A percentile compares a stretch with the other conserved stretches of the same genome.
These are phyloP conservation scores for Gossypium rotundifolium DNA, from an alignment of 345 rosid species.

Conservation along the genomic window DNA sequence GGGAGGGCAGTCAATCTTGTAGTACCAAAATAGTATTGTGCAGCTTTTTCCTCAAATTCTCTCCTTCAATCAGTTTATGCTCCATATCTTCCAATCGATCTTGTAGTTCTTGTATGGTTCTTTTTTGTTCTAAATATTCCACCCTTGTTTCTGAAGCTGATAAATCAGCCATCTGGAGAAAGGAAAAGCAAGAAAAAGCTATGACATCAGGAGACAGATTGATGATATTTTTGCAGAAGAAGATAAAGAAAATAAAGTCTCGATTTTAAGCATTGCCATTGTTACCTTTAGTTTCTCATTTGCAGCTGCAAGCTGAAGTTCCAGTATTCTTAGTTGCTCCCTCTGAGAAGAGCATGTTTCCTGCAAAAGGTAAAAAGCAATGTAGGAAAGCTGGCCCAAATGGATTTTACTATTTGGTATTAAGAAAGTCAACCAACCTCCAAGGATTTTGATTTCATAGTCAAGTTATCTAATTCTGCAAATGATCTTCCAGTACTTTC, in stretches of 20 bases:
- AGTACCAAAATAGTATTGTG: slow-evolving; percentile 86
- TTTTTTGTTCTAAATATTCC: slow-evolving; percentile 52
- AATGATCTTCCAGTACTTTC: slow-evolving; percentile 72
- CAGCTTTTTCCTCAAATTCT: slow-evolving; percentile 64
- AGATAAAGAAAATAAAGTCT: background rate
- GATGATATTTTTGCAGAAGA: background rate
- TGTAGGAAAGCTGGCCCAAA: slow-evolving; percentile 2
- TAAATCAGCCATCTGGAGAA: slow-evolving; percentile 47
- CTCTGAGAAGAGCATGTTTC: slow-evolving; percentile 76
- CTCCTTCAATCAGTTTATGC: slow-evolving; percentile 64
- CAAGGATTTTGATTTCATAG: slow-evolving; percentile 50
- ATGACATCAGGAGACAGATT: background rate
- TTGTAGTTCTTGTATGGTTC: slow-evolving; percentile 34
- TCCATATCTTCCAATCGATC: slow-evolving; percentile 59
- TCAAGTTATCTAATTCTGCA: slow-evolving; percentile 56
- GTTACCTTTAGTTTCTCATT: slow-evolving; percentile 78
- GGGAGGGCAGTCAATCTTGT: background rate
- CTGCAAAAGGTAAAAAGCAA: slow-evolving; percentile 29
- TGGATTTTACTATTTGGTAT: background rate
- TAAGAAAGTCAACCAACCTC: slow-evolving; percentile 50
- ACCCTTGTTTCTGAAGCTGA: slow-evolving; percentile 43
- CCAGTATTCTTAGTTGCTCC: slow-evolving; percentile 57
- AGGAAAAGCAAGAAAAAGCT: background rate
- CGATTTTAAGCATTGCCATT: background rate
- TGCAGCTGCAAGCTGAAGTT: slow-evolving; percentile 59